A percentile compares a stretch with the other conserved stretches of the same genome.
phyloP scores from a whole-genome alignment of 2,329 filamentous ascomycete species.

The Cladosporium sp. region DNA sequence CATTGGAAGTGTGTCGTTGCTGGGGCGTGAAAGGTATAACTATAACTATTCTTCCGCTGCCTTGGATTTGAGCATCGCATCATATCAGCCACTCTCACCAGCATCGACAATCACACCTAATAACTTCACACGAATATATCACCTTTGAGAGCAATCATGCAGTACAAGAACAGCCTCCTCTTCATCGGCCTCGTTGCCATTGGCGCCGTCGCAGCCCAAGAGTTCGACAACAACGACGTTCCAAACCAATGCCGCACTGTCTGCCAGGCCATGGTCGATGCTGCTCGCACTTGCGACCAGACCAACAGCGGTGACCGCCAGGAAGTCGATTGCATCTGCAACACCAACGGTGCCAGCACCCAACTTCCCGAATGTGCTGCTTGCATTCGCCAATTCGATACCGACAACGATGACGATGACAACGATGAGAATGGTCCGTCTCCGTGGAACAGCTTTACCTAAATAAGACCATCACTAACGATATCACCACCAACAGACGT shows the following conservation, averaged over 20 bases:
- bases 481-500: not conserved
- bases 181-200: slow-evolving; percentile 18
- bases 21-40: not conserved
- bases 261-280: slow-evolving; percentile 26
- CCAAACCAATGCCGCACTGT: slow-evolving; percentile 31
- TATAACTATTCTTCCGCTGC: not conserved
- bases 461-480: not conserved
- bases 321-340: slow-evolving; percentile 34
- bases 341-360: slow-evolving; percentile 28
- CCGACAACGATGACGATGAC: slow-evolving; percentile 32
- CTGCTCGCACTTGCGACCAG: slow-evolving; percentile 24
- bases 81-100: not conserved
- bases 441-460: not conserved
- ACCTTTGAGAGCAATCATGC: slow-evolving; percentile 2
- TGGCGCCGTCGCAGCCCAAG: slow-evolving; percentile 27
- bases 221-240: slow-evolving; percentile 36
- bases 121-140: not conserved
- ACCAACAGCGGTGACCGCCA: slow-evolving; percentile 10
- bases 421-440: slow-evolving; percentile 4
- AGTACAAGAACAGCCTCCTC: slow-evolving; percentile 12
- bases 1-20: slow-evolving; percentile 3
- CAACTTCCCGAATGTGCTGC: slow-evolving; percentile 35
- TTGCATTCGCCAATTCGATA: slow-evolving; percentile 33
- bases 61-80: not conserved
- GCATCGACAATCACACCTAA: not conserved